Evolutionary conservation across 352 stramenopile genomes (phyloP), one percentile per base, ranked within the genome.

Genomic region (Phytophthora fragariaefolia): DNA sequence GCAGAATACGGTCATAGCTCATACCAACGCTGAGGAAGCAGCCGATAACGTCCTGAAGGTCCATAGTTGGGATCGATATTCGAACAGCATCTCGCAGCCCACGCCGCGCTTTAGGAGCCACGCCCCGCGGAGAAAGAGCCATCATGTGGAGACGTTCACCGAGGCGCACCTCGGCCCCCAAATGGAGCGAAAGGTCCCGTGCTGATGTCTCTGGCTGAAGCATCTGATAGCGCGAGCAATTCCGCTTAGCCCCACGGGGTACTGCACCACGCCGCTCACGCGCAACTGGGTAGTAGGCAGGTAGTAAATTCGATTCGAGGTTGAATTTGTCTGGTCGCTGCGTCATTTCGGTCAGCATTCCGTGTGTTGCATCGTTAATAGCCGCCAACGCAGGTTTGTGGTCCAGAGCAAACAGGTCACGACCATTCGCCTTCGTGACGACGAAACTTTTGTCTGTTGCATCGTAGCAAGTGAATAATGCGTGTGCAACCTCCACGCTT

Each of bases 381-480:
- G 83, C 74, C 10, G 69, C 46, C 55, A 96, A 78, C 38, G 87
- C 85, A 12, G 87, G 84, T 55, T 93, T 92, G 56, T 90, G 66
- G 61, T 94, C 82, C 45, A 96, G 55, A 3, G 75, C 65, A 28
- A 80, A 63, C 36, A 96, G 58, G n/a, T 89, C 76, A 27, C 85
- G 85, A 0, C 84, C 82, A 45, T 71, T 67, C 9, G 79, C 74
- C 55, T 94, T 89, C 0, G 83, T 91, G 24, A 92, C 86, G 7
- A 79, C 69, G 38, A 94, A 92, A 0, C 59, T 71, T 51, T 82
- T 89, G 22, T 90, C 82, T 23, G 84, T 92, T 36, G 82, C 77
- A 42, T 92, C 83, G 69, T 94, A 96, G 65, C 87, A 93, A 47
- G 83, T 93, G 69, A 96, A 96, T 52, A 89, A 80, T 28, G 84